Evolutionary conservation across 192 early-diverging fungal species (phyloP).

Genomic region (Spinellus fusiger): DNA sequence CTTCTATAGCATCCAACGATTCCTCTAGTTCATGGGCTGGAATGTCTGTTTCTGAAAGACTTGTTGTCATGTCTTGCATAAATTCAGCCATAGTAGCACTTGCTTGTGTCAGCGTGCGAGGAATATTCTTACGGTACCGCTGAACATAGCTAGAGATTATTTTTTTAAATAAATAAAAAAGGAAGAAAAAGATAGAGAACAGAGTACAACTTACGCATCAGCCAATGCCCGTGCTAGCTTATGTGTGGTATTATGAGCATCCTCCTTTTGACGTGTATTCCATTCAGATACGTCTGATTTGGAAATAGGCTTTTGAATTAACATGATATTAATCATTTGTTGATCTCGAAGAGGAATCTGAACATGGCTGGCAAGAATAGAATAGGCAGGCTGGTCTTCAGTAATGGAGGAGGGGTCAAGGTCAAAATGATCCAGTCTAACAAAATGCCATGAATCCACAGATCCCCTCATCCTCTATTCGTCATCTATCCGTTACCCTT

Average conservation of each 20-base stretch:
- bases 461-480: no score
- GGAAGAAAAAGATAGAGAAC: not conserved
- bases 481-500: no score
- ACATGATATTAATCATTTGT: constrained; percentile 19
- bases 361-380: constrained; percentile 34
- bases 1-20: constrained; percentile 40
- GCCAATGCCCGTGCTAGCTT: not conserved
- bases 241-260: not conserved
- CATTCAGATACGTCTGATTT: constrained; percentile 25
- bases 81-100: constrained; percentile 3
- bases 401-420: constrained; percentile 27
- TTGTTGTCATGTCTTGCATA: constrained; percentile 14
- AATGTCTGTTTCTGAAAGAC: not conserved
- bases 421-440: constrained; percentile 19
- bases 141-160: not conserved
- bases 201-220: not conserved
- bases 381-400: constrained; percentile 19
- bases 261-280: constrained; percentile 2
- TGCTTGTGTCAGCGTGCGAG: constrained; percentile 10
- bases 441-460: not conserved
- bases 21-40: constrained; percentile 25
- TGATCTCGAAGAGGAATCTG: constrained; percentile 12
- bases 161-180: not conserved
- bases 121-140: constrained; percentile 12
- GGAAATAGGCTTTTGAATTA: constrained; percentile 34